Percentiles rank a stretch among this genome's conserved stretches.
Conservation (phyloP, 2,329 filamentous ascomycete genomes). For the Cytospora mali region DNA sequence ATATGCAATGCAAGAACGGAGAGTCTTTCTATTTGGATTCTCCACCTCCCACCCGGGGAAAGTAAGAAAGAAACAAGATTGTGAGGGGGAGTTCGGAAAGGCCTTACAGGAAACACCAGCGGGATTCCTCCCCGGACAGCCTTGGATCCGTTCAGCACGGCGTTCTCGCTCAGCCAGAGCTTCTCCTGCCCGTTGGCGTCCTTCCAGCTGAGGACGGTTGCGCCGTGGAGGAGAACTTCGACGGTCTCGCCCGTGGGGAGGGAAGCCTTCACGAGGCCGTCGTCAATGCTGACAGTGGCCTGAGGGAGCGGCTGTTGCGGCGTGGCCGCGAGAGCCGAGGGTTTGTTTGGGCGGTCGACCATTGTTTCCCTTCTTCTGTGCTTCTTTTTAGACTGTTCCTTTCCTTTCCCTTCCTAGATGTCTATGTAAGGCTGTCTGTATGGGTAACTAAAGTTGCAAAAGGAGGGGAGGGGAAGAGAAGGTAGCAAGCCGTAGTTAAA, state of each 20-base stretch:
- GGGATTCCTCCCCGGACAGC: conserved; percentile 90
- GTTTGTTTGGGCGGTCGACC: conserved; percentile 87
- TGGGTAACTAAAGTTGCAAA: conserved; percentile 9
- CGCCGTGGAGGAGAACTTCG: conserved; percentile 85
- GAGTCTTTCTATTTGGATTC: too few species aligned
- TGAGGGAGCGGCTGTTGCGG: conserved; percentile 70
- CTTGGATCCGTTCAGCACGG: conserved; percentile 83
- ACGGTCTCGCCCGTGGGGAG: conserved; percentile 87
- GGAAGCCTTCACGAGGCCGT: conserved; percentile 73
- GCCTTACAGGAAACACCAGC: conserved; percentile 83
- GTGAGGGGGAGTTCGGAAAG: neutral
- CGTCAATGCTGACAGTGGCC: conserved; percentile 72
- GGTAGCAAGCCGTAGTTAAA: too few species aligned
- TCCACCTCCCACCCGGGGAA: too few species aligned
- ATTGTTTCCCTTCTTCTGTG: conserved; percentile 44
- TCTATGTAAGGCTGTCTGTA: conserved; percentile 2
- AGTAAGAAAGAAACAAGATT: neutral
- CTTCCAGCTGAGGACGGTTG: conserved; percentile 94
- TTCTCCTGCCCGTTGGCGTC: conserved; percentile 76
- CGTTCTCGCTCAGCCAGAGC: conserved; percentile 80
- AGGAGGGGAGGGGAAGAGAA: too few species aligned
- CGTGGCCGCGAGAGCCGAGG: conserved; percentile 73
- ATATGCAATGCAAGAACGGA: too few species aligned
- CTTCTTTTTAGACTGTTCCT: neutral
- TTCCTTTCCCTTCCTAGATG: conserved; percentile 6